Conservation (phyloP, 139 green algal genomes). For the Parachlorella kessleri region DNA sequence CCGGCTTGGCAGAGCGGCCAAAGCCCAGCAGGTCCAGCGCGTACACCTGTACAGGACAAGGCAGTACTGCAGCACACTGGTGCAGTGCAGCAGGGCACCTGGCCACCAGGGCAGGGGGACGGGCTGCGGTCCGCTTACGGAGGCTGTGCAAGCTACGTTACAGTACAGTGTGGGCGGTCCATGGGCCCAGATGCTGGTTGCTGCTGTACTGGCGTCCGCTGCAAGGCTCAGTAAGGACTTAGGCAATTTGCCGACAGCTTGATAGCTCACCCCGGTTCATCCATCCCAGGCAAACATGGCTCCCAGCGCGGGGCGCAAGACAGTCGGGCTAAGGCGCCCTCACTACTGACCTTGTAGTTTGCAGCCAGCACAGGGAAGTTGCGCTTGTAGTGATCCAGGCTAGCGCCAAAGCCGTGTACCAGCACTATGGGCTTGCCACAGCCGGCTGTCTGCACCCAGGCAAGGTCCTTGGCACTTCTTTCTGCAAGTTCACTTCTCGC, state of each 20-base stretch:
- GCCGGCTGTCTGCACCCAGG: constrained; percentile 13
- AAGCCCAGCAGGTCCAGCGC: constrained; percentile 38
- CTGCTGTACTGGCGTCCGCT: not conserved
- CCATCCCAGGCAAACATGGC: too few relatives aligned
- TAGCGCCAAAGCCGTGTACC: constrained; percentile 41
- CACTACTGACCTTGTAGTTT: constrained; percentile 27
- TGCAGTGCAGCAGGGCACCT: not conserved
- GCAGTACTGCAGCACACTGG: not conserved
- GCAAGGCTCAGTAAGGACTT: too few relatives aligned
- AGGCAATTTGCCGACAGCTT: too few relatives aligned
- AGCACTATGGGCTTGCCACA: constrained; percentile 25
- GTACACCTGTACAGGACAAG: not conserved
- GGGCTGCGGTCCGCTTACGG: not conserved
- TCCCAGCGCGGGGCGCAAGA: too few relatives aligned
- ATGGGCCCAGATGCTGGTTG: not conserved
- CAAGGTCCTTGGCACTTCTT: too few relatives aligned
- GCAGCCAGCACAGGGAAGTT: constrained; percentile 22
- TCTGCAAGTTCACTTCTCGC: too few relatives aligned
- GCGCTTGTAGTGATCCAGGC: constrained; percentile 16
- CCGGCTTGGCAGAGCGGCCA: constrained; percentile 30
- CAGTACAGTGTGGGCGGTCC: not conserved
- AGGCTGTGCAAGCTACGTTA: not conserved
- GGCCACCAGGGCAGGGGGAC: not conserved
- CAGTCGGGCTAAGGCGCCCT: too few relatives aligned
- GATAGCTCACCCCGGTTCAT: too few relatives aligned